These are phyloP conservation scores for Cymbopogon flexuosus DNA, from an alignment of 202 grass and related monocot genomes.

Conservation along the genomic window DNA sequence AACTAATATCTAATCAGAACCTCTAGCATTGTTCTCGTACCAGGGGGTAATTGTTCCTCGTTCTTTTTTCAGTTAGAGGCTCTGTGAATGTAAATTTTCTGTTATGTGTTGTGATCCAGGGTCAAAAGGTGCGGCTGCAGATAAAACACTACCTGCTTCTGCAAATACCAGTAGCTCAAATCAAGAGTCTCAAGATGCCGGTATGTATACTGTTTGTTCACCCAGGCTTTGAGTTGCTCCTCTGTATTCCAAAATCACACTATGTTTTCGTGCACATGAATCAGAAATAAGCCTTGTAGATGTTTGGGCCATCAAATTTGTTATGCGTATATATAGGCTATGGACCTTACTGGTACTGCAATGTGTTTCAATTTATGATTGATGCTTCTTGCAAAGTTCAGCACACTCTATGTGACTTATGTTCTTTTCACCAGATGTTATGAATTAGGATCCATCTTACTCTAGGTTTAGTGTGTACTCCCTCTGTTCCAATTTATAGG, in stretches of 20 bases:
- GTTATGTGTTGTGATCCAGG: conserved; percentile 15
- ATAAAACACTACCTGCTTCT: conserved; percentile 21
- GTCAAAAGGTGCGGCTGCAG: background rate
- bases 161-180: conserved; percentile 31
- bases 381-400: background rate
- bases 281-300: background rate
- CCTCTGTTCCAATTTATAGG: no score
- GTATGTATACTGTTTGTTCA: conserved; percentile 16
- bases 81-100: conserved; percentile 12
- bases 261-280: background rate
- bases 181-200: conserved; percentile 29
- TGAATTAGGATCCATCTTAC: background rate
- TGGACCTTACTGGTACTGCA: background rate
- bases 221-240: conserved; percentile 11
- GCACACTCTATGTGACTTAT: background rate
- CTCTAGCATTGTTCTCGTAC: background rate
- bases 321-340: background rate
- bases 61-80: background rate
- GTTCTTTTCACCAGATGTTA: background rate
- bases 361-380: background rate
- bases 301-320: background rate
- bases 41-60: background rate
- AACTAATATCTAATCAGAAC: background rate
- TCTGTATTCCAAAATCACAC: background rate
- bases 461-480: background rate